Base-by-base conservation (phyloP, 495 filamentous ascomycete species). In the Neurospora africana region DNA sequence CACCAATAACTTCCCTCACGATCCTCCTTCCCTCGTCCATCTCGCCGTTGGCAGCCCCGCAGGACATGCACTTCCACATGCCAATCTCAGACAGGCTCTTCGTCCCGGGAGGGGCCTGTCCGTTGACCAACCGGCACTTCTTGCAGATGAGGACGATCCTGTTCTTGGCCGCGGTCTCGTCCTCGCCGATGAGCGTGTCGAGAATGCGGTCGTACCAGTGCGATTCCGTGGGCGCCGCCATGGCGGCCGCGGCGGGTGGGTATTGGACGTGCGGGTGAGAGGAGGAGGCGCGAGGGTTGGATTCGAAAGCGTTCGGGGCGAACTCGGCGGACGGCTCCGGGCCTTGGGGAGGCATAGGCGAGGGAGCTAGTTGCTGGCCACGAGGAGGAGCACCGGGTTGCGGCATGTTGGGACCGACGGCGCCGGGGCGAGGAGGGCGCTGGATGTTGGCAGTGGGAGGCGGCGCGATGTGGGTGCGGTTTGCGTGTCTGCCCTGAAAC, bases 181-280 rank as follows among this genome's bases (percentile, higher is more conserved):
- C 95, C 80, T 99, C 95, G 30, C 95, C 95, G 0, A 99, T 84
- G 38, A 99, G 86, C 6, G 97, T 89, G 77, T 99, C 95, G 44
- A 98, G 81, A 39, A 99, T 87, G 58, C 95, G 89, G 77, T 99
- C 95, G 79, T 98, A 98, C 96, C 96, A 98, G 73, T 90, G 88
- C 41, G 89, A 82, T 53, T 87, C 87, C 27, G 79, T 77, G 1
- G 79, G 69, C 74, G 79, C 85, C 73, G 82, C 76, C 77, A 87
- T 74, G 11, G 78, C 40, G 17, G 71, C 21, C 47, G 70, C 27
- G 35, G 75, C 74, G 37, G 75, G 78, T 17, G 73, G 76, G 77
- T 87, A 83, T 58, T 84, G 84, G 40, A 79, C 70, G 70, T 79
- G 80, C 0, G 78, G 74, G 6, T 33, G 53, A 65, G 53, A 33